Base-by-base conservation (phyloP, 768 basidiomycete species). In the Pisolithus tinctorius region DNA sequence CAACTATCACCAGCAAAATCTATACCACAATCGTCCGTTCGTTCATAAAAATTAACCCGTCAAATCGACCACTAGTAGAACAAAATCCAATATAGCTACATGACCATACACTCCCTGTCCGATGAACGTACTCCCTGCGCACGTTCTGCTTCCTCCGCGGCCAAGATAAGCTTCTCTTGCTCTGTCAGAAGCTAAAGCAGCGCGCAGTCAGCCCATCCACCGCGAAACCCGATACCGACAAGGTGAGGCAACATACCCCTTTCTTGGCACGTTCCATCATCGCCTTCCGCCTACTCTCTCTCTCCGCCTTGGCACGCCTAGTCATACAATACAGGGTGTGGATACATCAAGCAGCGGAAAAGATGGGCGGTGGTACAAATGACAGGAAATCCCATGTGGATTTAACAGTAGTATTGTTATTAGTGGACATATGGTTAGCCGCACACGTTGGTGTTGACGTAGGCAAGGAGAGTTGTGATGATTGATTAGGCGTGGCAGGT, bases 301-400 rank as follows among this genome's bases (percentile, higher is more conserved):
- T 74, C 68, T 92, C 89, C 11, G 82, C 83, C 69, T 73, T 83
- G 39, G 86, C 86, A 20, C 87, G 85, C 58, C 87, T 88, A 62
- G 50, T 36, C 50, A 55, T 53, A 54, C 43, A 61, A 49, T 45
- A 61, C 58, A 53, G 52, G 37, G 25, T 27, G 60, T 54, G 60
- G 45, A 52, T 45, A 55, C 27, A 69, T 88, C 69, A 90, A 53
- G 84, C 84, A 56, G 70, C 66, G 42, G 78, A 79, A 61, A 88
- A 88, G 26, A 90, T 71, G 34, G 85, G 73, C 50, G 75, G 85
- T 14, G 86, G 87, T 52, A 79, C 72, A 61, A 81, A 87, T 55
- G 84, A 80, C 55, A 65, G 49, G 8, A 63, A 64, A 60, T 71
- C 52, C 59, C 65, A 40, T 29, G 53, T 31, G 59, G 66, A 44